Percentiles rank a stretch among this genome's conserved stretches.
These are phyloP conservation scores for Suillus subaureus DNA, from an alignment of 768 basidiomycete genomes.

Conservation along the genomic window DNA sequence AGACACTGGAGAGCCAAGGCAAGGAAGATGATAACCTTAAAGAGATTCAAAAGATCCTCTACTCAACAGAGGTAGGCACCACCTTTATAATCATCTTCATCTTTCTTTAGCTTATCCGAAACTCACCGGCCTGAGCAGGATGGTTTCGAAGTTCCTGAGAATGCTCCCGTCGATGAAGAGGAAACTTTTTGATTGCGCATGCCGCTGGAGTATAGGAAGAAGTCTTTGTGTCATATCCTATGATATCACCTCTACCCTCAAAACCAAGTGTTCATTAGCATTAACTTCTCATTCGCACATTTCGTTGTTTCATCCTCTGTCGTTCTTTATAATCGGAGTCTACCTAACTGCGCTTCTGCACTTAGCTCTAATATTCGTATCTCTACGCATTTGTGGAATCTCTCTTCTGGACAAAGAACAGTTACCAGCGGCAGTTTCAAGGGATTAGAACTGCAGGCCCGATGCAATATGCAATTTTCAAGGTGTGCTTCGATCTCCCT, in stretches of 20 bases:
- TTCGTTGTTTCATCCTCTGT: constrained; percentile 8
- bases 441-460: neutral
- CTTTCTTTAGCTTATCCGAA: constrained; percentile 13
- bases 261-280: constrained; percentile 19
- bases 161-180: constrained; percentile 65
- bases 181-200: constrained; percentile 63
- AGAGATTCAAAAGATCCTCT: constrained; percentile 90
- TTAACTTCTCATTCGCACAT: constrained; percentile 5
- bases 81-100: constrained; percentile 4
- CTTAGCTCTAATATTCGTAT: constrained; percentile 29
- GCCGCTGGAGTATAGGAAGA: constrained; percentile 12
- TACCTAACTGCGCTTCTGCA: constrained; percentile 21
- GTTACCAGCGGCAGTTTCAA: neutral
- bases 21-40: constrained; percentile 63
- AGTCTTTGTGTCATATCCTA: constrained; percentile 15
- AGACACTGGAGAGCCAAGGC: constrained; percentile 56
- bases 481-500: neutral
- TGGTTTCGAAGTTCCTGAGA: constrained; percentile 90
- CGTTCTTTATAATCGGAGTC: constrained; percentile 18
- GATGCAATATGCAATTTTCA: neutral
- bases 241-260: constrained; percentile 13
- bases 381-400: constrained; percentile 28
- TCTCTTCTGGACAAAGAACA: neutral
- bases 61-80: constrained; percentile 83
- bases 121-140: constrained; percentile 53